Evolutionary conservation across 176 grass and related monocot species (phyloP).

Genomic region (Aegilops tauschii): DNA sequence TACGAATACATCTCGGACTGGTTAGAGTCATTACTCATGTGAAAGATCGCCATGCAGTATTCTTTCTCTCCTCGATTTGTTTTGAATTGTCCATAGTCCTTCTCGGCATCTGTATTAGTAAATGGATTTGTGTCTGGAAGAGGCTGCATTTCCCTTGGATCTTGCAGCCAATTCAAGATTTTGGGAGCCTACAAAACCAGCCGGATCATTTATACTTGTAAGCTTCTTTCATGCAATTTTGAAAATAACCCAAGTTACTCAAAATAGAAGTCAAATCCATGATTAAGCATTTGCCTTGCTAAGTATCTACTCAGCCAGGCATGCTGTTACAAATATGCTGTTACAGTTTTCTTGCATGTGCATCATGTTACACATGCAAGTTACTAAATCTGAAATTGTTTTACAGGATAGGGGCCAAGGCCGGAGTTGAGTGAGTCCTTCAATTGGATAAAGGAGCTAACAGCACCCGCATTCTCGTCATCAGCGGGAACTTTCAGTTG

Average conservation of each 20-base stretch:
- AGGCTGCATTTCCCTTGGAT: conserved; percentile 49
- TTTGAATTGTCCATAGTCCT: neutral
- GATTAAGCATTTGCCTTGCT: conserved; percentile 4
- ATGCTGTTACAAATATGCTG: neutral
- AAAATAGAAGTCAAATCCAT: neutral
- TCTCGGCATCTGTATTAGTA: conserved; percentile 21
- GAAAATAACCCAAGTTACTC: conserved; percentile 3
- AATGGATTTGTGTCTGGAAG: conserved; percentile 37
- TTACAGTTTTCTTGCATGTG: neutral
- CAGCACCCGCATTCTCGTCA: neutral
- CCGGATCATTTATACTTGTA: conserved; percentile 44
- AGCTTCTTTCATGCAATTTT: conserved; percentile 37
- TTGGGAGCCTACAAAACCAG: conserved; percentile 32
- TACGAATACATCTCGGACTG: conserved; percentile 89
- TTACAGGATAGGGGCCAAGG: conserved; percentile 48
- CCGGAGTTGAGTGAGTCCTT: conserved; percentile 47
- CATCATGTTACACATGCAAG: neutral
- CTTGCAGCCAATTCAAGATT: conserved; percentile 51
- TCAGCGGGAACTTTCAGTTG: conserved; percentile 11
- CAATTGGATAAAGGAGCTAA: conserved; percentile 5
- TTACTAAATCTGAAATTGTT: conserved; percentile 29
- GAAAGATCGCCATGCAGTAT: conserved; percentile 35
- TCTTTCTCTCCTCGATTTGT: conserved; percentile 23
- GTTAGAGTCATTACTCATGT: conserved; percentile 70
- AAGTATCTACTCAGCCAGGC: neutral